Percentiles rank a stretch among this genome's conserved stretches.
Evolutionary conservation across 257 asterid species (phyloP).

Genomic region (Jasminum sambac): DNA sequence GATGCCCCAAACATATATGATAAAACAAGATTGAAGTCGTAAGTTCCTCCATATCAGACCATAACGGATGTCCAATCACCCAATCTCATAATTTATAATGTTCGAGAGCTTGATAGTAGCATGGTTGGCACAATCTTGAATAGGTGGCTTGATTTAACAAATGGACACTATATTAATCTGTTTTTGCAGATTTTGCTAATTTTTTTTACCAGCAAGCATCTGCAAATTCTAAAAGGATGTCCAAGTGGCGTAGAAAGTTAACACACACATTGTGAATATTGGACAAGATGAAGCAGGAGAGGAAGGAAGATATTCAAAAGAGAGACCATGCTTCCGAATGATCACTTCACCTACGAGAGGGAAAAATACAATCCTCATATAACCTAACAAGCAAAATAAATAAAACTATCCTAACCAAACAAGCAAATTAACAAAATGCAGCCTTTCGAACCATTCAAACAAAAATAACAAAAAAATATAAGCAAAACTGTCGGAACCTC

Average conservation of each 20-base stretch:
- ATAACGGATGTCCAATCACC: background rate
- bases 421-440: no score
- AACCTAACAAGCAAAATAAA: no score
- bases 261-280: no score
- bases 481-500: background rate
- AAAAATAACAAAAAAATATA: no score
- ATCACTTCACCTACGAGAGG: no score
- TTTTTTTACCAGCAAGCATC: background rate
- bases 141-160: background rate
- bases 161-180: background rate
- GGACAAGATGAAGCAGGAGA: no score
- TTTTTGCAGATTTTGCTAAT: background rate
- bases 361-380: no score
- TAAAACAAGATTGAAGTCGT: background rate
- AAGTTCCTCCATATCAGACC: background rate
- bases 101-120: background rate
- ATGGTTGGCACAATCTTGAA: background rate
- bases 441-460: no score
- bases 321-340: no score
- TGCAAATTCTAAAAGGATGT: background rate
- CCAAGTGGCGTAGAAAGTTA: background rate
- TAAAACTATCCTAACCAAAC: no score
- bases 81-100: background rate
- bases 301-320: no score
- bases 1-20: background rate